Evolutionary conservation across 2,329 filamentous ascomycete species (phyloP).

Genomic region (Xylariaceae sp.): DNA sequence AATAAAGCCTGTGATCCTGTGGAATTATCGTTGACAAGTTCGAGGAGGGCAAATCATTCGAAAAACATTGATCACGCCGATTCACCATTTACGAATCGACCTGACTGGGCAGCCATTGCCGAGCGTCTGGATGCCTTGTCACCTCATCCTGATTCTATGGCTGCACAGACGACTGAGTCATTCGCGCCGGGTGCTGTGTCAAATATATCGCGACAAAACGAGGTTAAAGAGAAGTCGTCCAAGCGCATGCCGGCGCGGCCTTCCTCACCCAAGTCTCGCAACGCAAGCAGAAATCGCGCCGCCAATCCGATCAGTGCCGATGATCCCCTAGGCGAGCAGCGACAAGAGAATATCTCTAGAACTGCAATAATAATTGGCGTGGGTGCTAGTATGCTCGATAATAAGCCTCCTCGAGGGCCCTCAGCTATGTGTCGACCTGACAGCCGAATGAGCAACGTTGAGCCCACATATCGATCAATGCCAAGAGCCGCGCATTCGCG

Average conservation of each 20-base stretch:
- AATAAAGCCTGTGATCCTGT: too few species aligned
- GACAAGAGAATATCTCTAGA: background rate
- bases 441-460: conserved; percentile 18
- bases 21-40: too few species aligned
- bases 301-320: background rate
- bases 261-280: conserved; percentile 26
- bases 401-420: background rate
- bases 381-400: background rate
- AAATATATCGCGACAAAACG: too few species aligned
- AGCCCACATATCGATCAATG: conserved; percentile 4
- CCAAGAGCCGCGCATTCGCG: conserved; percentile 6
- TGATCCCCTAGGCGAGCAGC: conserved; percentile 25
- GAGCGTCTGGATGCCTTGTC: conserved; percentile 36
- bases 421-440: background rate
- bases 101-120: conserved; percentile 19
- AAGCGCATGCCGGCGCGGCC: conserved; percentile 7
- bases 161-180: conserved; percentile 1
- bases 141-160: conserved; percentile 35
- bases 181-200: too few species aligned
- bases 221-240: background rate
- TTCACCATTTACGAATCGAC: background rate
- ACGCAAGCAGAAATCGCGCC: conserved; percentile 23
- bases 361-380: background rate
- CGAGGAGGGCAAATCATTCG: background rate
- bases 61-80: background rate